Conservation (phyloP, 2,329 filamentous ascomycete species). For the Fusarium foetens region DNA sequence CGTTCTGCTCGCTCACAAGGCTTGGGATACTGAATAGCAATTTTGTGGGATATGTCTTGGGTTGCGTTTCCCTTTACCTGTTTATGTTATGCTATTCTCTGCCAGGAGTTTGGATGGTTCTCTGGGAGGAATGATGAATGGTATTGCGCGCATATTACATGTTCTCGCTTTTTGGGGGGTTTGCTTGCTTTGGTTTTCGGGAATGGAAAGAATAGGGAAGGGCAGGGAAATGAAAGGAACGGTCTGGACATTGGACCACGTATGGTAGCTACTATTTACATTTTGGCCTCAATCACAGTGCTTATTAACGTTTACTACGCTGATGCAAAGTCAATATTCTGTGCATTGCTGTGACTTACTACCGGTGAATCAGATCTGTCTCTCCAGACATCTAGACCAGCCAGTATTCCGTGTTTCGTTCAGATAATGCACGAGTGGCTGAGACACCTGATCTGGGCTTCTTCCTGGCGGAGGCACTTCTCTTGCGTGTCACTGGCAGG, state of each 20-base stretch:
- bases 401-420: not conserved
- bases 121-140: slow-evolving; percentile 22
- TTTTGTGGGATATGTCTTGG: slow-evolving; percentile 37
- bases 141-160: slow-evolving; percentile 22
- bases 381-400: not conserved
- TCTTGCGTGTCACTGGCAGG: not conserved
- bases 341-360: not conserved
- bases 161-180: slow-evolving; percentile 7
- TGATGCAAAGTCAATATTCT: not conserved
- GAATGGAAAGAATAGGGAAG: not conserved
- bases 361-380: not conserved
- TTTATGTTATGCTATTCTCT: slow-evolving; percentile 38
- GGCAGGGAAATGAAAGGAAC: slow-evolving; percentile 17
- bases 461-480: not conserved
- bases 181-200: slow-evolving; percentile 16
- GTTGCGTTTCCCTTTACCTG: slow-evolving; percentile 21
- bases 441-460: not conserved
- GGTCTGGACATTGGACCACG: slow-evolving; percentile 23
- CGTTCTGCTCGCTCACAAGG: slow-evolving; percentile 32
- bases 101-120: slow-evolving; percentile 46
- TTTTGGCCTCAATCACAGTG: slow-evolving; percentile 21
- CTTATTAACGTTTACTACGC: not conserved
- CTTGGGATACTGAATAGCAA: slow-evolving; percentile 38
- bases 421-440: not conserved
- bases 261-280: slow-evolving; percentile 31